Conservation (phyloP, 176 grass and related monocot species). For the Cenchrus americanus region DNA sequence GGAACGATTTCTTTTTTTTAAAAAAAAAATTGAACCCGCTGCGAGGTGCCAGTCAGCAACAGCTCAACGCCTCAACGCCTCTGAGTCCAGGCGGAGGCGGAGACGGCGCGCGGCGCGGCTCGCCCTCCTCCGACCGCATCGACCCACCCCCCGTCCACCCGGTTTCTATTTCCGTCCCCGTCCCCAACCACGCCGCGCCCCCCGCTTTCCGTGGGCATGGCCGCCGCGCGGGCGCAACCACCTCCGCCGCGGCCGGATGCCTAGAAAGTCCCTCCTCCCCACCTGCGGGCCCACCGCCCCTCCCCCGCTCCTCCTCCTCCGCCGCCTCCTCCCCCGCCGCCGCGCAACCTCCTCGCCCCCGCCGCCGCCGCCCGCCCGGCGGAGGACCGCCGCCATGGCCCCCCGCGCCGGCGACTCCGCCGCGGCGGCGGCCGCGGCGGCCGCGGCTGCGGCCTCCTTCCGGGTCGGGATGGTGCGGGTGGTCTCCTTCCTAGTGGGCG, state of each 20-base stretch:
- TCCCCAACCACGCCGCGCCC: slow-evolving; percentile 39
- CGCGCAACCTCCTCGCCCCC: slow-evolving; percentile 43
- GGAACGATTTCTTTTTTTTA: background rate
- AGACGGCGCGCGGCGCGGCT: slow-evolving; percentile 10
- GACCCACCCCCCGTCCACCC: background rate
- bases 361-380: slow-evolving; percentile 33
- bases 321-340: slow-evolving; percentile 50
- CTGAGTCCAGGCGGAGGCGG: background rate
- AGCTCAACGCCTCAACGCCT: slow-evolving; percentile 14
- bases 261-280: slow-evolving; percentile 51
- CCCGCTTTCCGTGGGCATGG: slow-evolving; percentile 54
- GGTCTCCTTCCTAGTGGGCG: slow-evolving; percentile 71
- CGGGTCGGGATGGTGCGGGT: slow-evolving; percentile 76
- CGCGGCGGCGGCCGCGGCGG: slow-evolving; percentile 12
- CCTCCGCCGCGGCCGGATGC: slow-evolving; percentile 45
- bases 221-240: slow-evolving; percentile 39
- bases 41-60: slow-evolving; percentile 17
- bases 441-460: slow-evolving; percentile 36
- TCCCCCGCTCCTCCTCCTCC: slow-evolving; percentile 45
- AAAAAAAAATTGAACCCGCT: background rate
- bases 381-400: slow-evolving; percentile 39
- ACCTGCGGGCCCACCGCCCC: slow-evolving; percentile 45
- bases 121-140: background rate
- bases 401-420: slow-evolving; percentile 43
- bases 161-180: slow-evolving; percentile 46